Percentiles rank a stretch among this genome's conserved stretches.
Evolutionary conservation across 2,329 filamentous ascomycete genomes (phyloP).

Genomic region (Trichoderma brevicompactum): DNA sequence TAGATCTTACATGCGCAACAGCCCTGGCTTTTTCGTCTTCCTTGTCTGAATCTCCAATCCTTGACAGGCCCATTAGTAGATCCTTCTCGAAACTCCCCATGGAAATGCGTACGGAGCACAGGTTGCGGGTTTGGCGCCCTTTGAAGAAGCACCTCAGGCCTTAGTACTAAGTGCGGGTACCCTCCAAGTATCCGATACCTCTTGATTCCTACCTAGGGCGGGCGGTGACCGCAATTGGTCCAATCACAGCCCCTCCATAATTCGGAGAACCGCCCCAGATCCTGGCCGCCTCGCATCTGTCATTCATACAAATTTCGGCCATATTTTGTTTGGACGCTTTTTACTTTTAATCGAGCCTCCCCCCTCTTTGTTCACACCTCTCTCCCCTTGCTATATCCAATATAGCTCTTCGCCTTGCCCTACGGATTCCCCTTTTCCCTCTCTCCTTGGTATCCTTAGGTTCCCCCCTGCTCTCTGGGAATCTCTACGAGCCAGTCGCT

Average conservation of each 20-base stretch:
- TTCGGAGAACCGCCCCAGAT: constrained; percentile 23
- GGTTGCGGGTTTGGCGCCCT: no score
- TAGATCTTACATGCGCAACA: constrained; percentile 3
- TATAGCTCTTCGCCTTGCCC: neutral
- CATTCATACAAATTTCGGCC: constrained; percentile 23
- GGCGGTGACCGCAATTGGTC: constrained; percentile 13
- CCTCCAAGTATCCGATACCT: neutral
- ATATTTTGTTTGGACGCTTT: constrained; percentile 25
- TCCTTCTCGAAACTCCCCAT: neutral
- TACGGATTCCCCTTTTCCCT: neutral
- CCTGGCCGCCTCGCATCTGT: constrained; percentile 8
- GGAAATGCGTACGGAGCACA: no score
- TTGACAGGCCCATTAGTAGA: neutral
- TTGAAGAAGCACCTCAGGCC: no score
- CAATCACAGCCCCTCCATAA: constrained; percentile 28
- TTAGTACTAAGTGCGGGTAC: no score
- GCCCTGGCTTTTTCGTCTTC: no score
- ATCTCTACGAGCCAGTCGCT: constrained; percentile 8
- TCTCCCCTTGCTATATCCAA: neutral
- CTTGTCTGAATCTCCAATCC: neutral
- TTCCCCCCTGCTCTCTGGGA: neutral
- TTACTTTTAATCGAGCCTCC: constrained; percentile 23
- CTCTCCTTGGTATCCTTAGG: neutral
- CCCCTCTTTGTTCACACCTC: neutral
- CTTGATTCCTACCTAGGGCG: neutral